phyloP scores from a whole-genome alignment of 805 yeast species.

The Teunomyces cretensis region DNA sequence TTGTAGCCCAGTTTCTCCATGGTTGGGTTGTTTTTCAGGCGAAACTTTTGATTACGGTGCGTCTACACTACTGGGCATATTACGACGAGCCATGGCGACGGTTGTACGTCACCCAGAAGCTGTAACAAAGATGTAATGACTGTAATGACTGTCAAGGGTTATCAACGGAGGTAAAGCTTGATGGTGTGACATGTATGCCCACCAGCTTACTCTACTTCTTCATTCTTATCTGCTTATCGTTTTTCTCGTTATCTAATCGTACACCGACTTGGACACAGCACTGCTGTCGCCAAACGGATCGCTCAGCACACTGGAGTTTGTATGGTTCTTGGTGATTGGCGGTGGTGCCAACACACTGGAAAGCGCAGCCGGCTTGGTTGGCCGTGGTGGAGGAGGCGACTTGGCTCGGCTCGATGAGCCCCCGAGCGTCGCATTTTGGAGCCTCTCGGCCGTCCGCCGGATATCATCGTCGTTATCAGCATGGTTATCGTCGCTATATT shows the following conservation, averaged over 20 bases:
- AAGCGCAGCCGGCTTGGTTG: slow-evolving; percentile 20
- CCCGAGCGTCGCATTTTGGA: background rate
- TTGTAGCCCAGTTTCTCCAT: slow-evolving; percentile 1
- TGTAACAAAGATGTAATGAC: too few species aligned
- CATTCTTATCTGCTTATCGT: background rate
- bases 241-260: slow-evolving; percentile 14
- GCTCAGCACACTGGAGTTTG: slow-evolving; percentile 26
- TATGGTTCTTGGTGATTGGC: slow-evolving; percentile 19
- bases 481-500: slow-evolving; percentile 15
- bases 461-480: background rate
- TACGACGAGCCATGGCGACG: too few species aligned
- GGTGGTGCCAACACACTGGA: slow-evolving; percentile 6
- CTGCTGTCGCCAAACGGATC: slow-evolving; percentile 43
- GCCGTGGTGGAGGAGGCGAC: slow-evolving; percentile 27
- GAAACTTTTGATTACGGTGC: too few species aligned
- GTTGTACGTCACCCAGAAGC: too few species aligned
- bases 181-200: too few species aligned
- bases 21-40: background rate
- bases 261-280: slow-evolving; percentile 15
- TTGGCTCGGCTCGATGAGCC: slow-evolving; percentile 2
- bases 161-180: too few species aligned
- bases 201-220: too few species aligned
- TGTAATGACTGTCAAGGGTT: too few species aligned
- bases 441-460: background rate
- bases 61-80: too few species aligned